These are phyloP conservation scores for Tolypocladium amazonense DNA, from an alignment of 2,329 filamentous ascomycete species.

Conservation along the genomic window DNA sequence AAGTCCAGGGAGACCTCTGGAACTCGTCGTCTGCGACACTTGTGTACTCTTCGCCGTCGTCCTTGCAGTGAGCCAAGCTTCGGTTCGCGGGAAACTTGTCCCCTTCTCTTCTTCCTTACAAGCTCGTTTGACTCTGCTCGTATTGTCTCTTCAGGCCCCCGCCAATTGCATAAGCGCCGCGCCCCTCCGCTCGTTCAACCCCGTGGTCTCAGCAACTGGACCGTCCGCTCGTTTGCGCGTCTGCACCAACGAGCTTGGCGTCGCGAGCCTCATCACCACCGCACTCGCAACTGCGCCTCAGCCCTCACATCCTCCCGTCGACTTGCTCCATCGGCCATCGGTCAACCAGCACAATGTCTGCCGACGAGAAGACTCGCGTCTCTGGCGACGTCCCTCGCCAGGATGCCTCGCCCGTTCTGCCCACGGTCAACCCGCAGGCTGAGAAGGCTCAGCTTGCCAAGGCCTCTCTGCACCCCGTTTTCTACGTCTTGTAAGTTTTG, in stretches of 20 bases:
- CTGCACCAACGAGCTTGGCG: slow-evolving; percentile 15
- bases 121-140: slow-evolving; percentile 4
- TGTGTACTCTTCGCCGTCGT: slow-evolving; percentile 6
- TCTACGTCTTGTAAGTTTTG: slow-evolving; percentile 63
- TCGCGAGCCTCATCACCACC: slow-evolving; percentile 11
- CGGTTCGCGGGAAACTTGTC: slow-evolving; percentile 15
- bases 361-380: slow-evolving; percentile 67
- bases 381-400: slow-evolving; percentile 65
- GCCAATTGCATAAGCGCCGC: slow-evolving; percentile 24
- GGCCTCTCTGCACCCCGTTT: slow-evolving; percentile 61
- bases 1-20: background rate
- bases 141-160: slow-evolving; percentile 13
- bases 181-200: slow-evolving; percentile 11
- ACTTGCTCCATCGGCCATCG: background rate
- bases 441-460: slow-evolving; percentile 61
- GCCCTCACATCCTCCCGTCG: background rate
- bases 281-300: slow-evolving; percentile 22
- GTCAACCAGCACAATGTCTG: slow-evolving; percentile 1
- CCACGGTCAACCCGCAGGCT: slow-evolving; percentile 65
- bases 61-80: background rate
- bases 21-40: background rate
- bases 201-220: slow-evolving; percentile 8
- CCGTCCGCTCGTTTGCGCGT: slow-evolving; percentile 29
- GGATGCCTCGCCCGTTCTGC: slow-evolving; percentile 55
- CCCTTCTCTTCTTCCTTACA: slow-evolving; percentile 3